Evolutionary conservation across 2,329 filamentous ascomycete genomes (phyloP).

Genomic region (Teratosphaeria nubilosa): DNA sequence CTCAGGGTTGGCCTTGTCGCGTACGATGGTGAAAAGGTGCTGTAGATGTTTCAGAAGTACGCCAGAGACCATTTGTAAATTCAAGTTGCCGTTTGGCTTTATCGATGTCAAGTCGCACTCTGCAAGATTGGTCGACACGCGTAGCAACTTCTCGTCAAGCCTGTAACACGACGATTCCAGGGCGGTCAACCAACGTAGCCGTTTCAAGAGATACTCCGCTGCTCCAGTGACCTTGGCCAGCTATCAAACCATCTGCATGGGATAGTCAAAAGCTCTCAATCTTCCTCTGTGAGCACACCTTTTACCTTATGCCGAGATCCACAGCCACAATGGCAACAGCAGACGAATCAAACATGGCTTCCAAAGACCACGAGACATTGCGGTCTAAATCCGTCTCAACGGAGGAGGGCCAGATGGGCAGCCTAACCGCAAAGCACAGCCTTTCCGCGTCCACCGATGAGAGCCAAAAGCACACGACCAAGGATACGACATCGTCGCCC

Average conservation of each 20-base stretch:
- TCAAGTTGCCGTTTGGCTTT: background rate
- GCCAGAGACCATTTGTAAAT: background rate
- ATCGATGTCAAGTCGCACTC: background rate
- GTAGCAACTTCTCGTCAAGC: background rate
- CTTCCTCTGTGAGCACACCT: background rate
- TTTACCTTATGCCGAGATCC: background rate
- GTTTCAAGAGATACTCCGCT: background rate
- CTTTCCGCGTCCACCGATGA: background rate
- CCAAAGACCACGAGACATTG: background rate
- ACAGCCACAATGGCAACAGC: background rate
- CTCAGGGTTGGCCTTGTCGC: no score
- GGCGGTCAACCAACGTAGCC: background rate
- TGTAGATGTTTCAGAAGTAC: background rate
- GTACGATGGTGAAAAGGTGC: background rate
- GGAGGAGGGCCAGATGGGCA: background rate
- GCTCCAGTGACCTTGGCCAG: background rate
- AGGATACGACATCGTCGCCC: background rate
- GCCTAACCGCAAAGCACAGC: no score
- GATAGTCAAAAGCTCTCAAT: background rate
- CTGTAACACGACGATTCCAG: background rate
- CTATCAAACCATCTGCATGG: background rate
- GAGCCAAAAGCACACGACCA: background rate
- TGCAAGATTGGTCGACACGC: background rate
- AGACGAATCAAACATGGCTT: background rate
- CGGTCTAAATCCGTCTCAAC: background rate